Conservation (phyloP, 2,329 filamentous ascomycete species). For the Cadophora sp. region DNA sequence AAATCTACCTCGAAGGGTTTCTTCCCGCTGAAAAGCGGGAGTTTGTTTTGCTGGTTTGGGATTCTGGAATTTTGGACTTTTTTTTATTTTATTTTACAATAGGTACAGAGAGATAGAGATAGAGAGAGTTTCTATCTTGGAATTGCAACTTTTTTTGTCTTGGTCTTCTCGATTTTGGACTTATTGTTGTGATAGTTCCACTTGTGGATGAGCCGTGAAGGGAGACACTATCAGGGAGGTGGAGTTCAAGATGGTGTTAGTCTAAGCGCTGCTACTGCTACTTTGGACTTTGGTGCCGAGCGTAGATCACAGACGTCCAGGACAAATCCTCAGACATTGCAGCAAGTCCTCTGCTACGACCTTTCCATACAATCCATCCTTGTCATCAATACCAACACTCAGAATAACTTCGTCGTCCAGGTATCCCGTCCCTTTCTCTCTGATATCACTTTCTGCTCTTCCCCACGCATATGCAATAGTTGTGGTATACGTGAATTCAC, state of each 20-base stretch:
- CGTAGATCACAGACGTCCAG: conserved; percentile 51
- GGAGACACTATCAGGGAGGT: background rate
- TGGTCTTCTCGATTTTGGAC: background rate
- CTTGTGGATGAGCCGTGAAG: background rate
- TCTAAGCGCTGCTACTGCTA: background rate
- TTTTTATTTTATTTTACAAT: too few species aligned
- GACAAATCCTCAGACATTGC: conserved; percentile 52
- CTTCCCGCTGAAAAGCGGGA: background rate
- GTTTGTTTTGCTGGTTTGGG: background rate
- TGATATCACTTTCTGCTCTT: conserved; percentile 43
- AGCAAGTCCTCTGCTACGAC: conserved; percentile 45
- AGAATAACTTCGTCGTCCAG: conserved; percentile 50
- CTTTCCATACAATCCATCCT: conserved; percentile 45
- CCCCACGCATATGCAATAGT: conserved; percentile 49
- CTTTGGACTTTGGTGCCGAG: background rate
- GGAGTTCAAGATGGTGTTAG: background rate
- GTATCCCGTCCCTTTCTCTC: conserved; percentile 46
- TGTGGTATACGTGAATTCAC: conserved; percentile 50
- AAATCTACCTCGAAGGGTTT: background rate
- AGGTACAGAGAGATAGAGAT: too few species aligned
- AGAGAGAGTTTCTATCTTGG: too few species aligned
- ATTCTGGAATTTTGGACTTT: background rate
- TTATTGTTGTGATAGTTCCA: background rate
- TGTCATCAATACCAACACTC: conserved; percentile 49
- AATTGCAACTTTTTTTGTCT: too few species aligned